phyloP scores from a whole-genome alignment of 306 rosid species.

The Hylodesmum podocarpum region DNA sequence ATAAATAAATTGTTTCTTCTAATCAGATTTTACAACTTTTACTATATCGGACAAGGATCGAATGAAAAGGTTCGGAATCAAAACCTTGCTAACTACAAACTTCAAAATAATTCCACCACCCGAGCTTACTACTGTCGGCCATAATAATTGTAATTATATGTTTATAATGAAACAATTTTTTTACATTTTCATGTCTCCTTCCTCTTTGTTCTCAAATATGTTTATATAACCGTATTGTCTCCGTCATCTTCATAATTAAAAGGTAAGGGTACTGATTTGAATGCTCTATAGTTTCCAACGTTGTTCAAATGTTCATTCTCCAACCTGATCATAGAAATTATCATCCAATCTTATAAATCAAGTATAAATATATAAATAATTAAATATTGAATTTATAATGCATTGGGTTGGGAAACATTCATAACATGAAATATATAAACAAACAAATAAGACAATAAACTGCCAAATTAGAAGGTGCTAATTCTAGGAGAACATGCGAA shows the following conservation, averaged over 20 bases:
- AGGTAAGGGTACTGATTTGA: constrained; percentile 78
- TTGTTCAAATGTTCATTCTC: constrained; percentile 58
- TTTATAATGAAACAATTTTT: not conserved
- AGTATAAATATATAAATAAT: not conserved
- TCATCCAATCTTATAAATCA: not conserved
- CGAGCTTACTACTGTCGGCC: too few relatives aligned
- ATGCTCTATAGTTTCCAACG: constrained; percentile 73
- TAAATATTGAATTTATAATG: not conserved
- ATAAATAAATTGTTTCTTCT: too few relatives aligned
- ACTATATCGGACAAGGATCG: too few relatives aligned
- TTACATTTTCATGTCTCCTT: not conserved
- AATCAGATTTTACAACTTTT: too few relatives aligned
- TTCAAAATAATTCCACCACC: too few relatives aligned
- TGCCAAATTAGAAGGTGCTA: not conserved
- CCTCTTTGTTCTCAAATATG: not conserved
- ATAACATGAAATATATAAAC: not conserved
- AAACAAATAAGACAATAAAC: not conserved
- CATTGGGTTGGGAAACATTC: not conserved
- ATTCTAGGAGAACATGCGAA: not conserved
- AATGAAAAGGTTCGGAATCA: too few relatives aligned
- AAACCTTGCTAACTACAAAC: too few relatives aligned
- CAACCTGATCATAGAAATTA: constrained; percentile 27
- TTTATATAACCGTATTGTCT: constrained; percentile 22
- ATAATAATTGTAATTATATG: too few relatives aligned
- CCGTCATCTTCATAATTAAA: constrained; percentile 48